Evolutionary conservation across 257 asterid species (phyloP).

Genomic region (Nicotiana attenuata): DNA sequence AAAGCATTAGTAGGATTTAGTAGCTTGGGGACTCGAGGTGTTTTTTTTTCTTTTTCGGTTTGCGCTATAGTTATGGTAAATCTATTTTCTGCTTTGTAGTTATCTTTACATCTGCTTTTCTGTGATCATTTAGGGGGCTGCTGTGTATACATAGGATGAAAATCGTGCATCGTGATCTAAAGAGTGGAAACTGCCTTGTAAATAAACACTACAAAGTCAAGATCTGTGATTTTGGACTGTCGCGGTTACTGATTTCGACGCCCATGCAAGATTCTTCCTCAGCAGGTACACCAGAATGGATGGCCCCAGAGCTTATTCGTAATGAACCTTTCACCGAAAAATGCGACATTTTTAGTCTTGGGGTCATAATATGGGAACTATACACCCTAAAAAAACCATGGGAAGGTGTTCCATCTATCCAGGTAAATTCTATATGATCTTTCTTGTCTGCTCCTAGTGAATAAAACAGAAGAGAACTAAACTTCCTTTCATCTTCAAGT

Average conservation of each 20-base stretch:
- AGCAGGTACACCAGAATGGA: conserved; percentile 97
- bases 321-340: conserved; percentile 87
- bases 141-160: conserved; percentile 86
- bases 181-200: conserved; percentile 93
- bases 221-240: conserved; percentile 91
- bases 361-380: conserved; percentile 89
- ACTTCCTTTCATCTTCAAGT: neutral
- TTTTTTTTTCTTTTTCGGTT: neutral
- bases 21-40: neutral
- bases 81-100: neutral
- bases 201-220: conserved; percentile 83
- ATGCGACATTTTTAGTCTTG: conserved; percentile 84
- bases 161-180: conserved; percentile 80
- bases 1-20: neutral
- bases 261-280: conserved; percentile 62
- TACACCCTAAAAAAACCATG: conserved; percentile 82
- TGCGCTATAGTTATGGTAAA: neutral
- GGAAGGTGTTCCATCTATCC: conserved; percentile 74
- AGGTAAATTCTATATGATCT: conserved; percentile 31
- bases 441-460: neutral
- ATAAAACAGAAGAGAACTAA: neutral
- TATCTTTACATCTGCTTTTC: neutral
- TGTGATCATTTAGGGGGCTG: conserved; percentile 53
- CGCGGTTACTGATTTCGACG: conserved; percentile 46
- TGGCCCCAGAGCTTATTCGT: conserved; percentile 94